Percentiles rank a stretch among this genome's conserved stretches.
These are phyloP conservation scores for Chalciporus pseudorubinellus DNA, from an alignment of 768 basidiomycete genomes.

Conservation along the genomic window DNA sequence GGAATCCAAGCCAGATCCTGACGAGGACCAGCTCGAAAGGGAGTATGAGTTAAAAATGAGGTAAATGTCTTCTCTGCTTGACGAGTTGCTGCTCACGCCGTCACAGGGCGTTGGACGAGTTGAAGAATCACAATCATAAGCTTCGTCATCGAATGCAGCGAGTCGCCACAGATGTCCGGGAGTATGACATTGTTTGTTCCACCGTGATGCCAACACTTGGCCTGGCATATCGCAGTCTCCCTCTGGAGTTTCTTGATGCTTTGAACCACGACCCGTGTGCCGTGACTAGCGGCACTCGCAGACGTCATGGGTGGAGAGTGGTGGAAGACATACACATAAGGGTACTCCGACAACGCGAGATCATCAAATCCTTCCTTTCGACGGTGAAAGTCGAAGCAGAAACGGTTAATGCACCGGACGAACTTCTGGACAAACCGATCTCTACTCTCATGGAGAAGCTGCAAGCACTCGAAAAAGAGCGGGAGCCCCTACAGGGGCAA, in stretches of 20 bases:
- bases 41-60: slow-evolving; percentile 51
- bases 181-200: slow-evolving; percentile 62
- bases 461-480: slow-evolving; percentile 47
- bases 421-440: slow-evolving; percentile 56
- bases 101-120: slow-evolving; percentile 57
- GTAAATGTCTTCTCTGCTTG: slow-evolving; percentile 11
- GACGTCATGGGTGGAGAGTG: slow-evolving; percentile 62
- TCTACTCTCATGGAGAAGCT: slow-evolving; percentile 47
- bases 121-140: slow-evolving; percentile 59
- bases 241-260: slow-evolving; percentile 68
- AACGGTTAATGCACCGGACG: slow-evolving; percentile 25
- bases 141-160: slow-evolving; percentile 69
- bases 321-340: slow-evolving; percentile 75
- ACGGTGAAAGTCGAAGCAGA: slow-evolving; percentile 3
- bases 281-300: slow-evolving; percentile 64
- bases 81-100: not conserved
- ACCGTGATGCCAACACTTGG: slow-evolving; percentile 48
- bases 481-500: slow-evolving; percentile 42
- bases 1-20: slow-evolving; percentile 39
- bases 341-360: slow-evolving; percentile 57
- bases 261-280: slow-evolving; percentile 76
- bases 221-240: slow-evolving; percentile 47
- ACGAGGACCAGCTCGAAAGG: slow-evolving; percentile 43
- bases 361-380: slow-evolving; percentile 48
- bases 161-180: slow-evolving; percentile 57